A percentile compares a stretch with the other conserved stretches of the same genome.
phyloP scores from a whole-genome alignment of 768 basidiomycete species.

The Megacollybia marginata region DNA sequence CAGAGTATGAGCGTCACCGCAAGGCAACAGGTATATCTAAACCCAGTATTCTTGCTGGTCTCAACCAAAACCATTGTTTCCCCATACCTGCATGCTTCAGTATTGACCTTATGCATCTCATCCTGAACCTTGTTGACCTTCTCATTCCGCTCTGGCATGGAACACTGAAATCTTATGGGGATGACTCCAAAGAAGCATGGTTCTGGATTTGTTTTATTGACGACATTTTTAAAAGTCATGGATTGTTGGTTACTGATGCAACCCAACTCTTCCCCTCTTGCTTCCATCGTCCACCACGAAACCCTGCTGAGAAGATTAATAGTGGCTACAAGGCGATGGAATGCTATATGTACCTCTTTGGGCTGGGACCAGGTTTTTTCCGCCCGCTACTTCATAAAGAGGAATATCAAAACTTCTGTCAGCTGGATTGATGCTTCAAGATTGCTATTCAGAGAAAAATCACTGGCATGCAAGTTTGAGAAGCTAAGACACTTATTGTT shows the following conservation, averaged over 20 bases:
- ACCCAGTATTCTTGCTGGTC: conserved; percentile 28
- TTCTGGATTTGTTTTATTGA: conserved; percentile 13
- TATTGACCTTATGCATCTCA: too few relatives aligned
- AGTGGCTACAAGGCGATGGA: too few relatives aligned
- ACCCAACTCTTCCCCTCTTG: too few relatives aligned
- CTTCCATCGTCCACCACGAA: too few relatives aligned
- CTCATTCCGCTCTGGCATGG: conserved; percentile 16
- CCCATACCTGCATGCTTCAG: conserved; percentile 27
- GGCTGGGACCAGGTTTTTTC: conserved; percentile 19
- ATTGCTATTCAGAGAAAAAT: conserved; percentile 14
- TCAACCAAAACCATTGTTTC: conserved; percentile 14
- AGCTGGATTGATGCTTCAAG: conserved; percentile 14
- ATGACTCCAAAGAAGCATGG: conserved; percentile 7
- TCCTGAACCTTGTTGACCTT: conserved; percentile 20
- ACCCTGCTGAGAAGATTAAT: too few relatives aligned
- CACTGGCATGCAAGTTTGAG: conserved; percentile 4
- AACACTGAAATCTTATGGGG: conserved; percentile 9
- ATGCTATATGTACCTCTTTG: conserved; percentile 18
- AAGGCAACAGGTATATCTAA: conserved; percentile 27
- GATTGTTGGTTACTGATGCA: conserved; percentile 9
- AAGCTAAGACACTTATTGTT: conserved; percentile 10
- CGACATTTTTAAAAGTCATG: conserved; percentile 14
- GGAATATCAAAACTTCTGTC: conserved; percentile 19
- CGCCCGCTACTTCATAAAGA: conserved; percentile 8
- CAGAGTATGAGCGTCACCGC: conserved; percentile 18